Base-by-base conservation (phyloP, 306 rosid genomes). In the Cercis canadensis region DNA sequence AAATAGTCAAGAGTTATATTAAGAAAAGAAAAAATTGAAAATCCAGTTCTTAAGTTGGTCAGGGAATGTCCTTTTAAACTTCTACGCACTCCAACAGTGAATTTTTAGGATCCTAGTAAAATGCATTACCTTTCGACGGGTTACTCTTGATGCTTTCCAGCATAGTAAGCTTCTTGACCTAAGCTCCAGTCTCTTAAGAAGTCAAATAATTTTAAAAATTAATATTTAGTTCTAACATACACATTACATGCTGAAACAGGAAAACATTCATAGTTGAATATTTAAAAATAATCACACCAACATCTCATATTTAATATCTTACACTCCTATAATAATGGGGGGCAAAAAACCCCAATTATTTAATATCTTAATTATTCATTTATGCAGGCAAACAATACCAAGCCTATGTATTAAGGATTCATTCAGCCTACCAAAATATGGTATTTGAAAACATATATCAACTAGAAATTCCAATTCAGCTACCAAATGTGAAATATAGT, bases 141-240 rank as follows among this genome's bases (percentile, higher is more conserved):
- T 89, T 63, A 66, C 92, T 80, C 85, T 82, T 34, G 97, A 78
- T 70, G 97, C 88, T 80, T 83, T 95, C 96, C 96, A 91, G 80
- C 99, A 91, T 73, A 91, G 75, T 62, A 95, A 83, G 80, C 89
- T 89, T 76, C 99, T 87, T 33, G 99, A 89, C 81, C 91, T 92
- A 65, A 97, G 94, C 65, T 95, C 99, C 71, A 95, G 82, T 80
- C 96, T 86, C 97, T 97, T 95, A 84, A 68, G 70, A 72, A 68
- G 54, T 40, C 62, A 77, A 64, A 16, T 45, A 49, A 44, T 73
- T 57, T 73, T 24, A 75, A 57, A 36, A 58, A 9, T 57, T 16
- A 63, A 33, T 34, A n/a, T n/a, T n/a, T n/a, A n/a, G n/a, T n/a
- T n/a, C n/a, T n/a, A n/a, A n/a, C n/a, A n/a, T n/a, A n/a, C n/a